Evolutionary conservation across 1,284 basidiomycete genomes (phyloP).

Genomic region (Neotropicomus parvogracilis): DNA sequence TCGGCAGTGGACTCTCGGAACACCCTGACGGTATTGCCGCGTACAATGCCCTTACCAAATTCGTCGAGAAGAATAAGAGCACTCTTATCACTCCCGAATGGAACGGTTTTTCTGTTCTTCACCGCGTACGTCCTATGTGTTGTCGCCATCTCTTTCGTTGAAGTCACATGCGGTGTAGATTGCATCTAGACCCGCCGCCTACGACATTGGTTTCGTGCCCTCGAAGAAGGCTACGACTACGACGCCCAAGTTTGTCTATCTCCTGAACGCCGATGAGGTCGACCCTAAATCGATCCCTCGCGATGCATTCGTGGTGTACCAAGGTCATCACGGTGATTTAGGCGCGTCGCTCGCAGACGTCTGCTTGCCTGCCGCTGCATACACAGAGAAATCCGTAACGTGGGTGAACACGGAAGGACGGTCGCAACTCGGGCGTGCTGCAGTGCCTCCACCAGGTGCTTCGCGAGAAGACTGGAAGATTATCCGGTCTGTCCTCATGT

Average conservation of each 20-base stretch:
- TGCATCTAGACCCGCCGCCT: conserved; percentile 92
- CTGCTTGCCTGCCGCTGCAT: conserved; percentile 88
- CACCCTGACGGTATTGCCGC: conserved; percentile 83
- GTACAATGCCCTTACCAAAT: conserved; percentile 77
- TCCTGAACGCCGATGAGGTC: conserved; percentile 95
- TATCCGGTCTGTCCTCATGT: conserved; percentile 56
- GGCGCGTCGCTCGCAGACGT: conserved; percentile 97
- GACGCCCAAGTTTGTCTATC: conserved; percentile 94
- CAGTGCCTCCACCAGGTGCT: conserved; percentile 93
- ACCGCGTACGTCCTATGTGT: conserved; percentile 58
- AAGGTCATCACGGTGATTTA: conserved; percentile 97
- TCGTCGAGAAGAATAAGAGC: conserved; percentile 75
- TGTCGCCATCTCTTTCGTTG: conserved; percentile 23
- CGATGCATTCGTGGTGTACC: conserved; percentile 97
- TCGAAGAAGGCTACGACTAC: conserved; percentile 72
- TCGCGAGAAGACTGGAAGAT: conserved; percentile 99
- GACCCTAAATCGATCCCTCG: conserved; percentile 88
- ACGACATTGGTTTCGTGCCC: conserved; percentile 91
- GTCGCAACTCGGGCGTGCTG: conserved; percentile 86
- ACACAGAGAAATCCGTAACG: conserved; percentile 93
- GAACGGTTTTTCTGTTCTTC: conserved; percentile 94
- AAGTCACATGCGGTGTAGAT: conserved; percentile 37
- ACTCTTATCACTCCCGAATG: conserved; percentile 85
- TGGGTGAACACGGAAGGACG: conserved; percentile 99
- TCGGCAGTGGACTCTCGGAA: conserved; percentile 86